Conservation (phyloP, 2,329 filamentous ascomycete species). For the Trichoderma hamatum region DNA sequence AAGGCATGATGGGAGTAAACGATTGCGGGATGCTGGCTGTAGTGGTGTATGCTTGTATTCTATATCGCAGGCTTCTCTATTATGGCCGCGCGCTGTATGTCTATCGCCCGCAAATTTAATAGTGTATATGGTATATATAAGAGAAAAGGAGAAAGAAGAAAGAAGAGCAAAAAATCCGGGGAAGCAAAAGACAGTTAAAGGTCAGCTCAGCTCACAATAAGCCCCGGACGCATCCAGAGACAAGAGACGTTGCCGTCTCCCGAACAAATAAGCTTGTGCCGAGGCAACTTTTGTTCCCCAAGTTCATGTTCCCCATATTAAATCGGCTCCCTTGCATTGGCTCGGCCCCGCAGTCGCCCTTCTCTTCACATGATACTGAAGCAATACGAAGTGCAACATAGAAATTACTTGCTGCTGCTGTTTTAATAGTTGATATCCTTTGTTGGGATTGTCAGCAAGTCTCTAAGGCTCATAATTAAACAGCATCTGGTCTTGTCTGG, state of each 20-base stretch:
- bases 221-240: neutral
- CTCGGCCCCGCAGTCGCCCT: neutral
- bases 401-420: neutral
- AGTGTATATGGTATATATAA: neutral
- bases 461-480: neutral
- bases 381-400: neutral
- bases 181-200: neutral
- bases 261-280: neutral
- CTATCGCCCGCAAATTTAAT: neutral
- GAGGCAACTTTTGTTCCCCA: neutral
- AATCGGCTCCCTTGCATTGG: neutral
- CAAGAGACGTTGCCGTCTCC: neutral
- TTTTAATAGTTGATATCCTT: neutral
- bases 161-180: neutral
- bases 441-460: too few species aligned
- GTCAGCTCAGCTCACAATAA: neutral
- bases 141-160: neutral
- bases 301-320: neutral
- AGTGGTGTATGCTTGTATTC: neutral
- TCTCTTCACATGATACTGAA: neutral
- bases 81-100: neutral
- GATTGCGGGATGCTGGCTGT: neutral
- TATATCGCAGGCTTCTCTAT: neutral
- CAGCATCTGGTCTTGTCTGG: neutral
- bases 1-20: constrained; percentile 50